phyloP scores from a whole-genome alignment of 164 flowering plant species.

The Umbellularia californica region DNA sequence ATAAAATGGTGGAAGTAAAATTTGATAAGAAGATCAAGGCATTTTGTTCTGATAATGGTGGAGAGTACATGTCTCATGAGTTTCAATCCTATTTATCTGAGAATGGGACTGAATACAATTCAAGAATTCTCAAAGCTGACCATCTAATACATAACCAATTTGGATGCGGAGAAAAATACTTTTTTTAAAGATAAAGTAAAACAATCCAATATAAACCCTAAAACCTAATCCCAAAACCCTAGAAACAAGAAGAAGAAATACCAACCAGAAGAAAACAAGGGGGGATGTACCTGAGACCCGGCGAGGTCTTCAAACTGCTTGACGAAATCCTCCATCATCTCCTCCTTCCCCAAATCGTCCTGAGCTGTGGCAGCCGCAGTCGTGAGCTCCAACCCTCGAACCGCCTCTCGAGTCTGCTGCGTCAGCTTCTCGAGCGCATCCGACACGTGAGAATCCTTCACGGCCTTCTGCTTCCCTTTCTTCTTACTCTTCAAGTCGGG shows the following conservation, averaged over 20 bases:
- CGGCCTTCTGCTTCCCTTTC: constrained; percentile 64
- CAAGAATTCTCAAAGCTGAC: neutral
- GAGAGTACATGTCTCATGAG: too few species aligned
- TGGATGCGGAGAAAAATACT: neutral
- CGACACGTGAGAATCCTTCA: constrained; percentile 63
- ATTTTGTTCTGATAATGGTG: too few species aligned
- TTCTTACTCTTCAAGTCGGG: constrained; percentile 76
- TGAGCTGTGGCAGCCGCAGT: constrained; percentile 29
- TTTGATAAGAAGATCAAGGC: too few species aligned
- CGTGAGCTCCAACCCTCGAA: constrained; percentile 69
- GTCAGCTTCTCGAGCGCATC: constrained; percentile 88
- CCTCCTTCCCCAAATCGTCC: constrained; percentile 51
- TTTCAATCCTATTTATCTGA: too few species aligned
- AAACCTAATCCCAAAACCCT: neutral
- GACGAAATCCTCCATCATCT: constrained; percentile 82
- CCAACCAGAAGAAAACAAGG: too few species aligned
- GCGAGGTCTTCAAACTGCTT: constrained; percentile 95
- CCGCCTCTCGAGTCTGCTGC: constrained; percentile 84
- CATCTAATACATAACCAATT: neutral
- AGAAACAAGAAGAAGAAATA: neutral
- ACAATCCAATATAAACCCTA: neutral
- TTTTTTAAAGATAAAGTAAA: too few species aligned
- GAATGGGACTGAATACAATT: too few species aligned
- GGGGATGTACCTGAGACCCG: constrained; percentile 68
- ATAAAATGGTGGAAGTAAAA: too few species aligned